phyloP scores from a whole-genome alignment of 78 protist species.

The Paulinella micropora region DNA sequence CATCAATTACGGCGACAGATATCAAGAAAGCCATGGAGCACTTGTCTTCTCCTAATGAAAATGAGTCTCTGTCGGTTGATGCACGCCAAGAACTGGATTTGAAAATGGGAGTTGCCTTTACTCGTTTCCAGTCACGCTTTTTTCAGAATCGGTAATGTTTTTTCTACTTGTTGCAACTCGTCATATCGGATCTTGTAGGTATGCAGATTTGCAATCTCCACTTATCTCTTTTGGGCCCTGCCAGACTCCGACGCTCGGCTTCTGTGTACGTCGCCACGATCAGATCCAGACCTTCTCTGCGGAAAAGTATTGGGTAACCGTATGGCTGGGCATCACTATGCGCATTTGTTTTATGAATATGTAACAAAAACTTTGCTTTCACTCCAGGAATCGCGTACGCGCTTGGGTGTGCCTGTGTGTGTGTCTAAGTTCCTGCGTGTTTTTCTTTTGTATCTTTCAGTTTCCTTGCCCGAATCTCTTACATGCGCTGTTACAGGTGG shows the following conservation, averaged over 20 bases:
- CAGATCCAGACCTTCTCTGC: conserved; percentile 19
- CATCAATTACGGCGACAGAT: conserved; percentile 8
- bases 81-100: conserved; percentile 27
- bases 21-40: not conserved
- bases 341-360: too few species aligned
- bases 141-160: not conserved
- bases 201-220: not conserved
- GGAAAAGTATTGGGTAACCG: conserved; percentile 10
- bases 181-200: not conserved
- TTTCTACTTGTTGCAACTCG: not conserved
- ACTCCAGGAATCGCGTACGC: too few species aligned
- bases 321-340: too few species aligned
- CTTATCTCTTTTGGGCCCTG: conserved; percentile 26
- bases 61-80: conserved; percentile 9
- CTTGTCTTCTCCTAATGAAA: not conserved
- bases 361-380: too few species aligned
- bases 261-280: conserved; percentile 13
- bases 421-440: too few species aligned
- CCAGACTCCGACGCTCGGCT: conserved; percentile 23
- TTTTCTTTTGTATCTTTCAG: too few species aligned
- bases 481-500: too few species aligned
- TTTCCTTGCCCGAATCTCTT: too few species aligned
- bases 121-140: conserved; percentile 23
- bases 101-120: conserved; percentile 21
- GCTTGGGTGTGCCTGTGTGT: too few species aligned